Conservation (phyloP, 1,139 yeast genomes). For the Sugiyamaella novakii region DNA sequence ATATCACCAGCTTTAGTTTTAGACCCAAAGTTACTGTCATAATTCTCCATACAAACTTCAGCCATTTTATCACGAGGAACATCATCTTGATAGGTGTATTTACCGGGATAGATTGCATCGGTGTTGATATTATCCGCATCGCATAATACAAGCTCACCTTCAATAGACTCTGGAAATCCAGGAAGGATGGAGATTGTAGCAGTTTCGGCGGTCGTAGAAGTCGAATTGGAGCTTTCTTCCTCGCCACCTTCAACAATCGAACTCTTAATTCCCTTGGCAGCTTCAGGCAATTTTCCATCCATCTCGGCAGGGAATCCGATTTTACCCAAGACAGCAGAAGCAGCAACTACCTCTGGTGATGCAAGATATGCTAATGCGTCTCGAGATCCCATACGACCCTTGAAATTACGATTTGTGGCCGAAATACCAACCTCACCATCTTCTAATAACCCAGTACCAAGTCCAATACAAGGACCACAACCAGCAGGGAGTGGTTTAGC, state of each 20-base stretch:
- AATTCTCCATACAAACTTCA: slow-evolving; percentile 98
- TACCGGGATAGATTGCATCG: slow-evolving; percentile 98
- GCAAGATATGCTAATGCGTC: slow-evolving; percentile 96
- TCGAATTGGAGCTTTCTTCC: slow-evolving; percentile 36
- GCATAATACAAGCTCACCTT: slow-evolving; percentile 91
- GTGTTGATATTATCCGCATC: slow-evolving; percentile 98
- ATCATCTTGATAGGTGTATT: slow-evolving; percentile 97
- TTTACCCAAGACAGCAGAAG: slow-evolving; percentile 90
- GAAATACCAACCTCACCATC: slow-evolving; percentile 98
- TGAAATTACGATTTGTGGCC: slow-evolving; percentile 97
- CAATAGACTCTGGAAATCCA: slow-evolving; percentile 86
- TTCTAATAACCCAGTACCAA: slow-evolving; percentile 89
- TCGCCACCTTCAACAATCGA: slow-evolving; percentile 44
- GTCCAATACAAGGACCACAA: slow-evolving; percentile 98
- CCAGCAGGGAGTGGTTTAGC: slow-evolving; percentile 97
- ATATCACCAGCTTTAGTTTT: slow-evolving; percentile 89
- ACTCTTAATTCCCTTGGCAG: slow-evolving; percentile 52
- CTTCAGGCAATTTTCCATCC: slow-evolving; percentile 51
- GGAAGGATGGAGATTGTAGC: slow-evolving; percentile 68
- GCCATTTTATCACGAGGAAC: slow-evolving; percentile 95
- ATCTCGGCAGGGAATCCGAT: slow-evolving; percentile 93
- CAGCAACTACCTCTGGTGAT: slow-evolving; percentile 98
- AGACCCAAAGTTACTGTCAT: slow-evolving; percentile 79
- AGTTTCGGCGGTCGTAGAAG: slow-evolving; percentile 38
- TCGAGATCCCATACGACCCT: slow-evolving; percentile 98